Base-by-base conservation (phyloP, 208 protist genomes). In the Lotmaria passim region DNA sequence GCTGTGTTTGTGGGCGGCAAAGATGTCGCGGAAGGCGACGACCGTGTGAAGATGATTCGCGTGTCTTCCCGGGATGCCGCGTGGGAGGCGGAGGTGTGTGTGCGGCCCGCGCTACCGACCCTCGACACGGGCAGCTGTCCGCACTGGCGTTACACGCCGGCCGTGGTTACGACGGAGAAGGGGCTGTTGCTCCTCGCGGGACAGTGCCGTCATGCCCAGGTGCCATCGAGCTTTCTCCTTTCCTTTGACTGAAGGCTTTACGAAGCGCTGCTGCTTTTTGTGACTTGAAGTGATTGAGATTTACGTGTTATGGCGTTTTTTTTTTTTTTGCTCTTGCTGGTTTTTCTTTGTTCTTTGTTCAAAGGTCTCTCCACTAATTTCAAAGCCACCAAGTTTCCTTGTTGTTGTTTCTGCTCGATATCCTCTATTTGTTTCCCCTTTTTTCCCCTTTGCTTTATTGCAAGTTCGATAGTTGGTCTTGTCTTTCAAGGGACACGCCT, bases 71-170 rank as follows among this genome's bases (percentile, higher is more conserved):
- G 17, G 17, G 34, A 24, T 1, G 28, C 24, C 17, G 15, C 30
- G 19, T 15, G 36, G 17, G 51, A 44, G 7, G 52, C 28, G 26
- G 67, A 67, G 11, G 67, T 62, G 26, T 14, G 41, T 24, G 31
- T 63, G 34, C 11, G 34, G n/a, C 7, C 17, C 30, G 75, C 59
- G 28, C 19, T 48, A 59, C 63, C 69, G 1, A 43, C 53, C 1
- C 44, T 8, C 12, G 51, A 56, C 48, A 47, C 59, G 12, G 19
- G 58, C 11, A 39, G 30, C 31, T 55, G 62, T 12, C 78, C 87
- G 36, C 84, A 90, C 73, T 93, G 87, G 84, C 87, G 87, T 26
- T 93, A 93, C 72, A 88, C 80, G 12, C 83, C 82, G 3, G 66
- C 66, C 14, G 77, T 84, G 31, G 75, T 74, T 43, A 66, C 57